Percentiles rank a stretch among this genome's conserved stretches.
Evolutionary conservation across 371 early-diverging fungal genomes (phyloP).

Genomic region (Rhizomucor pusillus): DNA sequence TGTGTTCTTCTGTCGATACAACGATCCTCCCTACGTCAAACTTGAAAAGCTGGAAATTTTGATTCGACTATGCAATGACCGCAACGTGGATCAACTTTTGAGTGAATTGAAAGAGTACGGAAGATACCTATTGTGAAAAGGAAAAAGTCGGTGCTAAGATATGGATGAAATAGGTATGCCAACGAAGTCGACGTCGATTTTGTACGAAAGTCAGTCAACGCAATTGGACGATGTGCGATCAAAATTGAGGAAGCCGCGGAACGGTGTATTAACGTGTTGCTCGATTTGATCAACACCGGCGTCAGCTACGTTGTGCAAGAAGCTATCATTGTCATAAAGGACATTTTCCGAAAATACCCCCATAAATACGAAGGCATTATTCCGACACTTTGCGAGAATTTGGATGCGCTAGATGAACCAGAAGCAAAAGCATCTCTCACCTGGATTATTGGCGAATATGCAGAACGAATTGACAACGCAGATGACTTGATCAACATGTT

Average conservation of each 20-base stretch:
- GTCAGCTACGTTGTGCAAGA: slow-evolving; percentile 95
- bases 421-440: slow-evolving; percentile 95
- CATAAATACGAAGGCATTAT: slow-evolving; percentile 90
- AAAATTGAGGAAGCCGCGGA: slow-evolving; percentile 84
- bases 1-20: slow-evolving; percentile 95
- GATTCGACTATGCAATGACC: slow-evolving; percentile 75
- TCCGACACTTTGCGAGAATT: slow-evolving; percentile 82
- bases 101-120: slow-evolving; percentile 89
- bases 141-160: neutral
- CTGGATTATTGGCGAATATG: slow-evolving; percentile 97
- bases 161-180: slow-evolving; percentile 62
- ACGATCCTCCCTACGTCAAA: slow-evolving; percentile 96
- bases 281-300: slow-evolving; percentile 86
- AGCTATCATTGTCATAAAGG: slow-evolving; percentile 91
- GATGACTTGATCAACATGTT: slow-evolving; percentile 83
- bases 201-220: slow-evolving; percentile 90
- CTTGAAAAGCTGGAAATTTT: slow-evolving; percentile 90
- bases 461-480: slow-evolving; percentile 89
- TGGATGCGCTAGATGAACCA: slow-evolving; percentile 89
- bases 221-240: slow-evolving; percentile 91
- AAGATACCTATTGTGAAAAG: neutral
- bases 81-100: slow-evolving; percentile 81
- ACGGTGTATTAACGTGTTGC: slow-evolving; percentile 78
- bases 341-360: slow-evolving; percentile 95
- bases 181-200: slow-evolving; percentile 95